Conservation (phyloP, 306 rosid species). For the Acacia acuminata region DNA sequence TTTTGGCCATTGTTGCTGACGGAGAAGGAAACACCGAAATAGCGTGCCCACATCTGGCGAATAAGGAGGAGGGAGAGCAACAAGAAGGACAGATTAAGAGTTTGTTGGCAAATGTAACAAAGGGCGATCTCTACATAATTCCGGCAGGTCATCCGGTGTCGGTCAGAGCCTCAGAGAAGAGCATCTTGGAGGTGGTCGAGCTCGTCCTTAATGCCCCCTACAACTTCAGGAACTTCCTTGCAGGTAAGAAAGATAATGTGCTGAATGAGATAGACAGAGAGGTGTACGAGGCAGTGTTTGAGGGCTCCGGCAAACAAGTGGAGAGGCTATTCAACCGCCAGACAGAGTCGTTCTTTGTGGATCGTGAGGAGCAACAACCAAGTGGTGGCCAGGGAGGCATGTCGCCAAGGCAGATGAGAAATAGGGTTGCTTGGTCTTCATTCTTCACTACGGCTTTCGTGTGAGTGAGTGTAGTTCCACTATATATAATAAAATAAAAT, state of each 20-base stretch:
- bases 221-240: slow-evolving; percentile 50
- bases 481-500: not conserved
- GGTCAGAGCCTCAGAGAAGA: slow-evolving; percentile 20
- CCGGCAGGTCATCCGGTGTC: slow-evolving; percentile 49
- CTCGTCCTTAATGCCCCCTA: slow-evolving; percentile 45
- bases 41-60: not conserved
- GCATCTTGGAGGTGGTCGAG: slow-evolving; percentile 14
- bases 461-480: slow-evolving; percentile 2
- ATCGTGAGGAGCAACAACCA: slow-evolving; percentile 24
- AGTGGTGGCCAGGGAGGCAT: not conserved
- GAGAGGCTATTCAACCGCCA: slow-evolving; percentile 35
- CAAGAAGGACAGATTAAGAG: slow-evolving; percentile 7
- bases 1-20: not conserved
- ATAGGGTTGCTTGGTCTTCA: slow-evolving; percentile 13
- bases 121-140: slow-evolving; percentile 26
- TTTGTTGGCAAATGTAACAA: slow-evolving; percentile 20
- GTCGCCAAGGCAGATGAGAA: not conserved
- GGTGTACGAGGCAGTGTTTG: slow-evolving; percentile 35
- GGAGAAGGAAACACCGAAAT: slow-evolving; percentile 33
- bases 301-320: slow-evolving; percentile 29
- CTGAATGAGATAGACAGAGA: slow-evolving; percentile 31
- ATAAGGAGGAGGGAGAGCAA: not conserved
- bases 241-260: slow-evolving; percentile 44
- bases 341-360: slow-evolving; percentile 38
- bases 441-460: slow-evolving; percentile 17